phyloP scores from a whole-genome alignment of 169 alveolate genomes.

The Babesia sp. region DNA sequence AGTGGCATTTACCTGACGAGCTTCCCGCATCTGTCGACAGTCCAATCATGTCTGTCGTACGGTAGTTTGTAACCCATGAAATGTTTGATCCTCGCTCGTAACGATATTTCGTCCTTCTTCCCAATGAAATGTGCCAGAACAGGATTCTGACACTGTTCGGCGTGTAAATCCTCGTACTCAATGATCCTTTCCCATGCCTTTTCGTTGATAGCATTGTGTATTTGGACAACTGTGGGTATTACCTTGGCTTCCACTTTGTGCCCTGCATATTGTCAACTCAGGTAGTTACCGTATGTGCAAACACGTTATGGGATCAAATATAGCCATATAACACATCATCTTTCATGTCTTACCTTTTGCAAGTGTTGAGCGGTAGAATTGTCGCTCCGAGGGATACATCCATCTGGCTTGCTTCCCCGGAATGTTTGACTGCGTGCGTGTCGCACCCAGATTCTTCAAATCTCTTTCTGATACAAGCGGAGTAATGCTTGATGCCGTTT shows the following conservation, averaged over 20 bases:
- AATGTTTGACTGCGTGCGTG: constrained; percentile 66
- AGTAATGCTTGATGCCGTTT: constrained; percentile 8
- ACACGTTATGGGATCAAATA: too few species aligned
- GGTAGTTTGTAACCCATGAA: constrained; percentile 75
- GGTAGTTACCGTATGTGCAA: too few species aligned
- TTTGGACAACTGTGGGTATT: constrained; percentile 68
- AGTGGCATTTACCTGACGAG: constrained; percentile 58
- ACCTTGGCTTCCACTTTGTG: constrained; percentile 65
- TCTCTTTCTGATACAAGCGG: constrained; percentile 7
- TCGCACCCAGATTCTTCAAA: constrained; percentile 22
- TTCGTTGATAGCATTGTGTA: constrained; percentile 77
- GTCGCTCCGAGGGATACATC: constrained; percentile 78
- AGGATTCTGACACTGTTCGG: constrained; percentile 65
- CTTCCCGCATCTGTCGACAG: constrained; percentile 77
- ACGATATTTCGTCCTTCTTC: constrained; percentile 66
- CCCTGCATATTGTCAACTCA: constrained; percentile 43
- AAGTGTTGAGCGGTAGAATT: constrained; percentile 71
- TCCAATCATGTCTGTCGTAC: constrained; percentile 79
- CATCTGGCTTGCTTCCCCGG: constrained; percentile 70
- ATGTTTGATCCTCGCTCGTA: constrained; percentile 60
- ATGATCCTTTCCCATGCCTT: constrained; percentile 77
- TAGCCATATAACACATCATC: too few species aligned
- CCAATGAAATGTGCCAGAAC: constrained; percentile 71
- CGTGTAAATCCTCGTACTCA: constrained; percentile 71
- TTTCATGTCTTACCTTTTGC: constrained; percentile 72